Percentiles rank a stretch among this genome's conserved stretches.
phyloP scores from a whole-genome alignment of 371 early-diverging fungal species.

The Lichtheimia hyalospora region DNA sequence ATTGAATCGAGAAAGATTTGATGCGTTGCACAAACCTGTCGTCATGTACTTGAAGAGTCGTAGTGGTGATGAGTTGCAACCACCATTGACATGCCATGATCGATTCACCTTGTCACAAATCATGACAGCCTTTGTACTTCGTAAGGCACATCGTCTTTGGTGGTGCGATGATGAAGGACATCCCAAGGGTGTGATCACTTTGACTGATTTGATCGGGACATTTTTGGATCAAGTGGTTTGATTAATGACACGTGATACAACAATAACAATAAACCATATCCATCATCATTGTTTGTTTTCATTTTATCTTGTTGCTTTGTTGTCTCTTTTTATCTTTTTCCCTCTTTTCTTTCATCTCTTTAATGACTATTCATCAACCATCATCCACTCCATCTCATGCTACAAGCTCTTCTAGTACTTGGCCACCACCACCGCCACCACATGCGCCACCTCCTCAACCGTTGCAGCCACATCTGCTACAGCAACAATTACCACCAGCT shows the following conservation, averaged over 20 bases:
- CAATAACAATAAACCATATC: background rate
- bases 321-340: constrained; percentile 2
- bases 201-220: constrained; percentile 21
- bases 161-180: constrained; percentile 50
- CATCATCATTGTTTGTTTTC: background rate
- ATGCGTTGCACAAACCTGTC: constrained; percentile 42
- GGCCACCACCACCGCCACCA: background rate
- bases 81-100: constrained; percentile 55
- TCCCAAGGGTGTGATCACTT: constrained; percentile 53
- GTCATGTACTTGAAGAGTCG: constrained; percentile 38
- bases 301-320: background rate
- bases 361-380: background rate
- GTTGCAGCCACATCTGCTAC: background rate
- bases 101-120: constrained; percentile 59
- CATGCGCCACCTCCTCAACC: background rate
- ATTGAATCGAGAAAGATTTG: constrained; percentile 50
- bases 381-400: background rate
- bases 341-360: background rate
- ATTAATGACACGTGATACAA: background rate
- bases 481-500: background rate
- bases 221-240: constrained; percentile 12
- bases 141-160: constrained; percentile 60
- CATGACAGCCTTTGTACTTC: constrained; percentile 53
- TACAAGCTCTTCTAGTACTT: background rate
- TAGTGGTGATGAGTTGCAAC: constrained; percentile 46